These are phyloP conservation scores for Wickerhamomyces hampshirensis DNA, from an alignment of 805 yeast genomes.

Conservation along the genomic window DNA sequence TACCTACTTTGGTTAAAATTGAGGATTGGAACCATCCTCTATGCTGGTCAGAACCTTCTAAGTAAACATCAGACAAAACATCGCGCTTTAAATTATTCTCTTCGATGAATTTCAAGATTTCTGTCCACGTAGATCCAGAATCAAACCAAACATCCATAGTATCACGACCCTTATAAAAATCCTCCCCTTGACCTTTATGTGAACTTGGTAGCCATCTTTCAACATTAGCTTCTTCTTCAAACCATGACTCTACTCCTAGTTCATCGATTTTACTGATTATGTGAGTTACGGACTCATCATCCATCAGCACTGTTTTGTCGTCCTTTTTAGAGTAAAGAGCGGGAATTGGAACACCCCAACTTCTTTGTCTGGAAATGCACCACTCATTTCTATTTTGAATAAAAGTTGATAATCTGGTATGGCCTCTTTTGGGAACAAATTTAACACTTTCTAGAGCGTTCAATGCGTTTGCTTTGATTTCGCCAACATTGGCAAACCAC, in stretches of 20 bases:
- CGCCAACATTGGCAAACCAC: conserved; percentile 88
- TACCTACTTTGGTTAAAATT: conserved; percentile 68
- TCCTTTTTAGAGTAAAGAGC: conserved; percentile 54
- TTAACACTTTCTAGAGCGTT: conserved; percentile 55
- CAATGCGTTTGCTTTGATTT: conserved; percentile 60
- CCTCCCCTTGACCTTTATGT: conserved; percentile 34
- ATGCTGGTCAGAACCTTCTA: conserved; percentile 98
- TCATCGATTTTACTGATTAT: conserved; percentile 52
- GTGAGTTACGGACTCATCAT: conserved; percentile 48
- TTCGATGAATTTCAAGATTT: conserved; percentile 37
- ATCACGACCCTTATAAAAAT: conserved; percentile 66
- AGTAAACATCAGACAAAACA: conserved; percentile 70
- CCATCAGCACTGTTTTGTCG: conserved; percentile 62
- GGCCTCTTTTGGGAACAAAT: conserved; percentile 73
- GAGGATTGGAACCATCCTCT: conserved; percentile 99
- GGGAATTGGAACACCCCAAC: conserved; percentile 98
- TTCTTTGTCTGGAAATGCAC: conserved; percentile 96
- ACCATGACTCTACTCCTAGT: conserved; percentile 80
- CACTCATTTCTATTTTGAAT: conserved; percentile 80
- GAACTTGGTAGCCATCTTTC: conserved; percentile 70
- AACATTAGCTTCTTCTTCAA: conserved; percentile 46
- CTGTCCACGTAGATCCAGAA: conserved; percentile 89
- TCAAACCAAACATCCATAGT: conserved; percentile 99
- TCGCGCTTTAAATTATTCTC: conserved; percentile 34
- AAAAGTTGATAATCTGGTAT: conserved; percentile 66